Evolutionary conservation across 495 filamentous ascomycete species (phyloP), one percentile per base, ranked within the genome.

Genomic region (Hypoxylon perforatum): DNA sequence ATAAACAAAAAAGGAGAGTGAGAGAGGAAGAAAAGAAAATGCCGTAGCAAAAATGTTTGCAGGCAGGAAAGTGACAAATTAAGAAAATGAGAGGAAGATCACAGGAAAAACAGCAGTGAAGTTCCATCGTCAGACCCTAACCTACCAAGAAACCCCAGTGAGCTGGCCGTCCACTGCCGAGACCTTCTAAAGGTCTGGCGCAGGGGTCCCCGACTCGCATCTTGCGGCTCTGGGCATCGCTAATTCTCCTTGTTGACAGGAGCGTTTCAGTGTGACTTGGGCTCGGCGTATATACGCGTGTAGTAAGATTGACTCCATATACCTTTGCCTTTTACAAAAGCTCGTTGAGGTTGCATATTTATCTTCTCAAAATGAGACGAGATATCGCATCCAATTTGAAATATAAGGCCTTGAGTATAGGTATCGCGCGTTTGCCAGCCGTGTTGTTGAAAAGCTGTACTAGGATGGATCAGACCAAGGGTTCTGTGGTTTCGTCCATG

Each of bases 161-260:
- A 22, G 28, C 36, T 57, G 17, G 51, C 51, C 51, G 35, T 48
- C 46, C 60, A 42, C 30, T 61, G 60, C 65, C 65, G 59, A 63
- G 58, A 63, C 48, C 54, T 33, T 53, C 51, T n/a, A 54, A 50
- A 59, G 42, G 55, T 35, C 57, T 59, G 59, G 65, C 41, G 65
- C 54, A 63, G 65, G 65, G 52, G 65, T 55, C 36, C 50, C 18
- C 14, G 28, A 51, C 58, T 39, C 39, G 42, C 25, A 28, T 56
- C 38, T 60, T 69, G 65, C 65, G 66, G 66, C 66, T 69, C 60
- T 69, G 39, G 56, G 65, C 60, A 63, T 69, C 25, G 50, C 51
- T 50, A 64, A 68, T 60, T 41, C 19, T 1, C 35, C 63, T 23
- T 6, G 11, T 21, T 41, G 25, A 42, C 39, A 50, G 38, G 23